Base-by-base conservation (phyloP, 768 basidiomycete genomes). In the Mrakia blollopis region DNA sequence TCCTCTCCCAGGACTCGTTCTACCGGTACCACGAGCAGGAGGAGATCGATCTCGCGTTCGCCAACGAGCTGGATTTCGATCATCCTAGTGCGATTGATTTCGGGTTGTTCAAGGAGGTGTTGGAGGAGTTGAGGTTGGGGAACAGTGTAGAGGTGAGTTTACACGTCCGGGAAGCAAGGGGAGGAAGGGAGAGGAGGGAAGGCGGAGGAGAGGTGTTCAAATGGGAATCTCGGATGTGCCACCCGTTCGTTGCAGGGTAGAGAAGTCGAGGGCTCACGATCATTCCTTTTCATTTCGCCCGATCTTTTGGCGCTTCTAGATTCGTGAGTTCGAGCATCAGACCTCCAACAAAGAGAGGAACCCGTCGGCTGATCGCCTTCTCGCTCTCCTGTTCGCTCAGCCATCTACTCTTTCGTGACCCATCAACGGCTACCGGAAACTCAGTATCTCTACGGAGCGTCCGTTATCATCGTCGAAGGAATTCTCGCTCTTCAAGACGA, bases 1-100 rank as follows among this genome's bases (percentile, higher is more conserved):
- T 99, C 80, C 84, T 99, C 71, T 94, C 93, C 37, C 83, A 94
- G 92, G 95, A 98, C 83, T 92, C 92, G 82, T 99, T 98, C 84
- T 99, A 99, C 85, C 92, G 91, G 81, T 85, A 85, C 65, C 92
- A 93, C 80, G 87, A 87, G 5, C 87, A 88, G 2, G 92, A 95
- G 80, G 91, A 98, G 84, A 86, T 93, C 28, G 87, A 86, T 9
- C 86, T 91, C n/a, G 96, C 96, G 0, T 91, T 93, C 82, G 87
- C 88, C 25, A 95, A 90, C 80, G 83, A 85, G 67, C 79, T 84
- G 78, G 93, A 95, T 81, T 91, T 95, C 79, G 96, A 99, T 81
- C 92, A 94, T 80, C 96, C 96, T 16, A 89, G 92, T 83, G 90
- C 94, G 5, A 91, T 98, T 70, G 96, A 99, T 83, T 91, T 94